These are phyloP conservation scores for Podila minutissima DNA, from an alignment of 192 early-diverging fungal genomes.

Conservation along the genomic window DNA sequence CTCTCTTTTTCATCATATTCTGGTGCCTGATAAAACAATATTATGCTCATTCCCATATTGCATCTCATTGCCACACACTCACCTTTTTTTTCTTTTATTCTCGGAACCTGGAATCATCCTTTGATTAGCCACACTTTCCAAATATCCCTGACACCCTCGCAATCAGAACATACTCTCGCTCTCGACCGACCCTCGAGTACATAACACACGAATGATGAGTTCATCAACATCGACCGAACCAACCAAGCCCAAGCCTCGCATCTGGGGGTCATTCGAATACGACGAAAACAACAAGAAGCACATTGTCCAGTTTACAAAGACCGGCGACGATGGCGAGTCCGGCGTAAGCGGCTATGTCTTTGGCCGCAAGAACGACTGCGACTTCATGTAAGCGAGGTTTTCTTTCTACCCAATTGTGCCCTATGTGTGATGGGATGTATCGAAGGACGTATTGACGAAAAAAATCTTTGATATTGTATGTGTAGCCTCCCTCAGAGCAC, in stretches of 20 bases:
- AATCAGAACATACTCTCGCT: neutral
- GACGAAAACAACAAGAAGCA: constrained; percentile 27
- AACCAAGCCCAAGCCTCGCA: constrained; percentile 6
- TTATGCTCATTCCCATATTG: neutral
- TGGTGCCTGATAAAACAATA: neutral
- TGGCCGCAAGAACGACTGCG: constrained; percentile 33
- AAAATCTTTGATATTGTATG: neutral
- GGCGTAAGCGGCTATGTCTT: constrained; percentile 49
- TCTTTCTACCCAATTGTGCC: neutral
- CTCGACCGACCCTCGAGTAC: too few relatives aligned
- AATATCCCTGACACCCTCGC: neutral
- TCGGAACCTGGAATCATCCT: neutral
- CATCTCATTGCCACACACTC: neutral
- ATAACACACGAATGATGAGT: neutral
- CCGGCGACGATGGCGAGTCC: constrained; percentile 41
- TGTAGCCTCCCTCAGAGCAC: constrained; percentile 25
- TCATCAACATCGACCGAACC: neutral
- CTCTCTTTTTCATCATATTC: too few relatives aligned
- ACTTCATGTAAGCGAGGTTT: constrained; percentile 29
- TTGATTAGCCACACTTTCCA: neutral
- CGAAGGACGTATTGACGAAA: too few relatives aligned
- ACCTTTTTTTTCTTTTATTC: neutral
- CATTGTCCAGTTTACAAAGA: constrained; percentile 40
- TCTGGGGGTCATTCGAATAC: constrained; percentile 48
- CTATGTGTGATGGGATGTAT: neutral